Evolutionary conservation across 495 filamentous ascomycete species (phyloP).

Genomic region (Cryomyces minteri): DNA sequence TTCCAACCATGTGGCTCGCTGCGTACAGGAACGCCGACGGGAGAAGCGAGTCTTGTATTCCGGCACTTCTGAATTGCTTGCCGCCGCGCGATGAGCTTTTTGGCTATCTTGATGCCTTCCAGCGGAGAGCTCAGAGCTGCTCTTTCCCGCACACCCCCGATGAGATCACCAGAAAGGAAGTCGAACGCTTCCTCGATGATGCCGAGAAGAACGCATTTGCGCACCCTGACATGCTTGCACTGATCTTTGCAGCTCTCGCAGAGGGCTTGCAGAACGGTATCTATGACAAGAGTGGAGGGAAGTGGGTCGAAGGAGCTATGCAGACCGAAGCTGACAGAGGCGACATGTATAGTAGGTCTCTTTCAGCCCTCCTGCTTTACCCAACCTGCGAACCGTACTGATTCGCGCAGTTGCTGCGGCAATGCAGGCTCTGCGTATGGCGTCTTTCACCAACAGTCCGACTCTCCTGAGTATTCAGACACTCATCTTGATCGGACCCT

Average conservation of each 20-base stretch:
- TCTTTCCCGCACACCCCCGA: conserved; percentile 27
- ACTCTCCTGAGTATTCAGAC: conserved; percentile 19
- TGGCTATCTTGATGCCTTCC: conserved; percentile 22
- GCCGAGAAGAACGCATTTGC: conserved; percentile 19
- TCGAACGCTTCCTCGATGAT: conserved; percentile 24
- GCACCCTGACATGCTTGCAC: conserved; percentile 27
- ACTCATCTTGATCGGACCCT: conserved; percentile 20
- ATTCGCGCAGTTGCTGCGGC: conserved; percentile 16
- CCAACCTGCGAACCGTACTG: not conserved
- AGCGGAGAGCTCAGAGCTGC: conserved; percentile 22
- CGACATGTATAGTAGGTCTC: conserved; percentile 23
- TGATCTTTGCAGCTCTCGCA: conserved; percentile 28
- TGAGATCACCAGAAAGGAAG: conserved; percentile 21
- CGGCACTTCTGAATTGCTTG: conserved; percentile 17
- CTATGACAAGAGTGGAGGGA: conserved; percentile 21
- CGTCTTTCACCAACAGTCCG: conserved; percentile 19
- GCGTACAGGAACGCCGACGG: conserved; percentile 9
- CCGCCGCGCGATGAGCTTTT: conserved; percentile 19
- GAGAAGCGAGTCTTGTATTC: conserved; percentile 1
- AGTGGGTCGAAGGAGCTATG: conserved; percentile 23
- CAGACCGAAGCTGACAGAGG: conserved; percentile 18
- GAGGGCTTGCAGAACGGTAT: conserved; percentile 25
- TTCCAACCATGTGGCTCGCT: conserved; percentile 18
- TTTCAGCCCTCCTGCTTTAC: not conserved
- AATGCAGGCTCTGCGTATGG: conserved; percentile 22